phyloP scores from a whole-genome alignment of 225 moss, liverwort and hornwort species.

The Rhytidiadelphus loreus region DNA sequence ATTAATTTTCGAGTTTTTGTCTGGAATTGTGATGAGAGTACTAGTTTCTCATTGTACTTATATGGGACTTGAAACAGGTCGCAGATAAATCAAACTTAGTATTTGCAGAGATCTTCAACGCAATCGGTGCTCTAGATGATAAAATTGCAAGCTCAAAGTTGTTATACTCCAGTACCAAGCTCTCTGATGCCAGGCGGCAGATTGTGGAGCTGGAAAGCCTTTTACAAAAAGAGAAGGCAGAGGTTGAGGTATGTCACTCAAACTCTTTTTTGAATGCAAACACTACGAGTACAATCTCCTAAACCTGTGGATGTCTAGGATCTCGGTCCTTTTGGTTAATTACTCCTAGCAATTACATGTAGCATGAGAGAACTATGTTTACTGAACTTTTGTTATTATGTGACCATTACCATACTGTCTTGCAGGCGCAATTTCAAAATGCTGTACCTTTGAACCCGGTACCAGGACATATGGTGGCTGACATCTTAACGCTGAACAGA shows the following conservation, averaged over 20 bases:
- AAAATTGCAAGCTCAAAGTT: conserved; percentile 51
- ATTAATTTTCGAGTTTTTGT: background rate
- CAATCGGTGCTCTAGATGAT: conserved; percentile 49
- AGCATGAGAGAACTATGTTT: background rate
- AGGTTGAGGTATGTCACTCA: conserved; percentile 47
- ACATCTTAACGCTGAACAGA: conserved; percentile 66
- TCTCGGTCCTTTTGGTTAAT: background rate
- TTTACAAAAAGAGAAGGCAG: conserved; percentile 63
- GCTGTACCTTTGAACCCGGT: conserved; percentile 25
- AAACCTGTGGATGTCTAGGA: background rate
- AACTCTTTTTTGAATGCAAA: background rate
- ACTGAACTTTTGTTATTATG: background rate
- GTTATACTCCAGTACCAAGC: conserved; percentile 38
- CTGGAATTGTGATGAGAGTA: background rate
- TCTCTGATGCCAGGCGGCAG: conserved; percentile 57
- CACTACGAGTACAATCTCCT: background rate
- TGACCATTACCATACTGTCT: background rate
- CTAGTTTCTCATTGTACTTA: background rate
- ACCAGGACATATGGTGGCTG: conserved; percentile 41
- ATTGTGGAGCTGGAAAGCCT: conserved; percentile 53
- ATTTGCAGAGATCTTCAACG: conserved; percentile 57
- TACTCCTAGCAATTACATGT: background rate
- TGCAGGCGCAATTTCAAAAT: conserved; percentile 49
- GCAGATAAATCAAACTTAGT: conserved; percentile 47
- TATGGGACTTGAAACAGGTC: conserved; percentile 32